phyloP scores from a whole-genome alignment of 768 basidiomycete species.

The Leccinum longicurvipes region DNA sequence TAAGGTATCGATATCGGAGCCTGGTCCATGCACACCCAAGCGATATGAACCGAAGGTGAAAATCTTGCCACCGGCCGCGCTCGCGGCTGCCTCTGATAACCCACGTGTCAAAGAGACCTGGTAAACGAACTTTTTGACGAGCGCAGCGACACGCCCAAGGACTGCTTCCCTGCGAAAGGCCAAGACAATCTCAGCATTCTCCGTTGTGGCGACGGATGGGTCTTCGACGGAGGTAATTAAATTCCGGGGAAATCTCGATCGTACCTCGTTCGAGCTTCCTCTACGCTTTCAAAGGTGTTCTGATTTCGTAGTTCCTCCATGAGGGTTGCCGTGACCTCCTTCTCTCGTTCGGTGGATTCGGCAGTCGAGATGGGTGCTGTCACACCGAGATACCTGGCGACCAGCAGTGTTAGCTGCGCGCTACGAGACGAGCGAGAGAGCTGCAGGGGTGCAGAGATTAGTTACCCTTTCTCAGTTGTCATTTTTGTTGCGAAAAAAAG shows the following conservation, averaged over 20 bases:
- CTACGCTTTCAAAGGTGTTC: conserved; percentile 85
- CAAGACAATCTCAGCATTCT: conserved; percentile 21
- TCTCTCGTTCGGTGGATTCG: conserved; percentile 75
- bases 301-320: conserved; percentile 89
- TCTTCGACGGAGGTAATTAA: conserved; percentile 3
- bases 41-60: conserved; percentile 99
- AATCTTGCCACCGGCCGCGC: conserved; percentile 94
- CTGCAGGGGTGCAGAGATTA: conserved; percentile 4
- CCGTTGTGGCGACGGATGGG: not conserved
- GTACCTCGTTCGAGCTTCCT: conserved; percentile 85
- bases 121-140: conserved; percentile 92
- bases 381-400: conserved; percentile 68
- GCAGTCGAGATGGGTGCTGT: conserved; percentile 80
- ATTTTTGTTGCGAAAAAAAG: conserved; percentile 24
- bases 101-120: conserved; percentile 75
- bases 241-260: conserved; percentile 17
- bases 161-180: conserved; percentile 75
- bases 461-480: conserved; percentile 43
- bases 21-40: conserved; percentile 94
- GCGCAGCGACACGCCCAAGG: conserved; percentile 80
- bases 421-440: not conserved
- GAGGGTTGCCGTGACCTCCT: conserved; percentile 76
- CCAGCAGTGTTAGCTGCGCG: conserved; percentile 7
- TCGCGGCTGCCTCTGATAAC: conserved; percentile 83
- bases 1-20: conserved; percentile 96